Percentiles rank a stretch among this genome's conserved stretches.
phyloP scores from a whole-genome alignment of 1,284 basidiomycete species.

The Coniferiporia sulphurascens region DNA sequence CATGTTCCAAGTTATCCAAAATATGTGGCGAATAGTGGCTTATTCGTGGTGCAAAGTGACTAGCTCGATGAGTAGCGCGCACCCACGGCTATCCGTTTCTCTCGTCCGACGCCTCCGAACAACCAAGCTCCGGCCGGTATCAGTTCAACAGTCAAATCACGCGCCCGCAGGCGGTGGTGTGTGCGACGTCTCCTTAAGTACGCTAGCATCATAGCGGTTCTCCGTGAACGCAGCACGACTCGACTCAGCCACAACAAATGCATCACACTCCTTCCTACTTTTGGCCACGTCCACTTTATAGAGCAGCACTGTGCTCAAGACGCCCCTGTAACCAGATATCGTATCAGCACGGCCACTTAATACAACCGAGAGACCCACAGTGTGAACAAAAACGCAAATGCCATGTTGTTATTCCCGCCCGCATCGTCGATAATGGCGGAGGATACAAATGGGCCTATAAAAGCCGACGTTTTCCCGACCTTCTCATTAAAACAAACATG shows the following conservation, averaged over 20 bases:
- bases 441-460: conserved; percentile 77
- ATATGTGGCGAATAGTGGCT: too few species aligned
- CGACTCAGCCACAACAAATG: conserved; percentile 56
- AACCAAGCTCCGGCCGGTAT: too few species aligned
- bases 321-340: conserved; percentile 40
- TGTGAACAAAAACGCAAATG: conserved; percentile 74
- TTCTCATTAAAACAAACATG: conserved; percentile 22
- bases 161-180: too few species aligned
- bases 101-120: too few species aligned
- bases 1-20: too few species aligned
- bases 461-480: conserved; percentile 77
- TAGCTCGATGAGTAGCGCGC: too few species aligned
- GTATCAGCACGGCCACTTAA: conserved; percentile 2
- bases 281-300: conserved; percentile 69
- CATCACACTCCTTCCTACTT: conserved; percentile 60
- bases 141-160: too few species aligned
- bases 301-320: conserved; percentile 59
- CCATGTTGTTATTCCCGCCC: conserved; percentile 72
- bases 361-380: conserved; percentile 40
- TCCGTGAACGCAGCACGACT: conserved; percentile 41
- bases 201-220: conserved; percentile 8
- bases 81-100: too few species aligned
- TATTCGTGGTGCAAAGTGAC: too few species aligned
- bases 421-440: conserved; percentile 69
- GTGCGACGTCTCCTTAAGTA: background rate